Evolutionary conservation across 2,329 filamentous ascomycete species (phyloP).

Genomic region (Colletotrichum camelliae): DNA sequence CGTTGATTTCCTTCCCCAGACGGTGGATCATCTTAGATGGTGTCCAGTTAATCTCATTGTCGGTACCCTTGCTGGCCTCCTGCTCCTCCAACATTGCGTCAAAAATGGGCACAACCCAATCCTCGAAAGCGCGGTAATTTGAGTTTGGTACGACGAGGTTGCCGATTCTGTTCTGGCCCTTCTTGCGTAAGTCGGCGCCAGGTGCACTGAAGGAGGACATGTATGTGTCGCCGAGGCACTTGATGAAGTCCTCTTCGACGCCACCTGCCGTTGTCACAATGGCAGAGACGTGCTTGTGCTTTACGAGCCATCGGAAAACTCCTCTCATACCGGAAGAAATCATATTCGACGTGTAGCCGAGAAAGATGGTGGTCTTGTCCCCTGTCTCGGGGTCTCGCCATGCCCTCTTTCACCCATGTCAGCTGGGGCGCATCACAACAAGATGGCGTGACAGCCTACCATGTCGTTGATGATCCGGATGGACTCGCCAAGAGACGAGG

Average conservation of each 20-base stretch:
- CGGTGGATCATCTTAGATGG: constrained; percentile 90
- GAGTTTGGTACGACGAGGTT: constrained; percentile 95
- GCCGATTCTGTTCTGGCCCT: constrained; percentile 93
- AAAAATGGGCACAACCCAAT: constrained; percentile 96
- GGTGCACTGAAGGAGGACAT: constrained; percentile 82
- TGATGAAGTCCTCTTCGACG: constrained; percentile 97
- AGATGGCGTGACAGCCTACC: constrained; percentile 58
- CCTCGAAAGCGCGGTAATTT: constrained; percentile 97
- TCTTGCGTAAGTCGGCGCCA: constrained; percentile 78
- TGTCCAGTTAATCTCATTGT: constrained; percentile 83
- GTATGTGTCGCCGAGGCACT: constrained; percentile 94
- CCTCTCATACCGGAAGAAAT: constrained; percentile 95
- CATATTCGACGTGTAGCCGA: constrained; percentile 96
- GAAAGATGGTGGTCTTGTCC: constrained; percentile 88
- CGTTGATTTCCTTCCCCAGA: constrained; percentile 91
- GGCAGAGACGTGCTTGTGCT: constrained; percentile 90
- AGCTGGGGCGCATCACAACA: constrained; percentile 14
- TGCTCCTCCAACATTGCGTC: constrained; percentile 94
- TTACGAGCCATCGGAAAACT: constrained; percentile 87
- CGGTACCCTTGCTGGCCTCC: constrained; percentile 73
- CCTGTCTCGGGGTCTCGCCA: constrained; percentile 83
- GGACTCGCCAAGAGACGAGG: constrained; percentile 80
- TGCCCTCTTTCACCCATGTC: constrained; percentile 56
- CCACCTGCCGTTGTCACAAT: constrained; percentile 96
- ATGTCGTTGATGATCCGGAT: constrained; percentile 94